Evolutionary conservation across 805 yeast genomes (phyloP).

Genomic region (Candida parachauliodes): DNA sequence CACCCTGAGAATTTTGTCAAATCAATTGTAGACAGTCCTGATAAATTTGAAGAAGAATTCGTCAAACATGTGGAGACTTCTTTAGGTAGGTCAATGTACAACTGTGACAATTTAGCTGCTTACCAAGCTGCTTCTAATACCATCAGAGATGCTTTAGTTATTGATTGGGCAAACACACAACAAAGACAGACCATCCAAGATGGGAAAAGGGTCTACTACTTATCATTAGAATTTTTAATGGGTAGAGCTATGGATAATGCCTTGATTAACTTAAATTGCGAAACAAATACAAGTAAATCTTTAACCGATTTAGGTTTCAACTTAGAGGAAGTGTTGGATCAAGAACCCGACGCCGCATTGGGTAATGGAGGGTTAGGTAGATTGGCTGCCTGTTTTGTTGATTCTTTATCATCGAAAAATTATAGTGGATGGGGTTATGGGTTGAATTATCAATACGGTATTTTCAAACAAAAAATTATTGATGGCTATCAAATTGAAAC

Average conservation of each 20-base stretch:
- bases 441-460: slow-evolving; percentile 88
- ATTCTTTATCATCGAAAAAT: slow-evolving; percentile 79
- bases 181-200: slow-evolving; percentile 81
- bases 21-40: slow-evolving; percentile 27
- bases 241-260: slow-evolving; percentile 96
- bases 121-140: slow-evolving; percentile 84
- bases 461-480: slow-evolving; percentile 82
- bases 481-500: slow-evolving; percentile 93
- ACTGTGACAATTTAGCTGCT: slow-evolving; percentile 89
- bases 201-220: slow-evolving; percentile 80
- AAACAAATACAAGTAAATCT: slow-evolving; percentile 48
- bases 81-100: slow-evolving; percentile 86
- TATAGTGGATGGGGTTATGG: slow-evolving; percentile 98
- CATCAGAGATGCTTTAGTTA: slow-evolving; percentile 71
- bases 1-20: slow-evolving; percentile 11
- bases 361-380: slow-evolving; percentile 97
- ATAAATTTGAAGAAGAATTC: slow-evolving; percentile 62
- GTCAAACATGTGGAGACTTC: slow-evolving; percentile 87
- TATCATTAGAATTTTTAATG: slow-evolving; percentile 87
- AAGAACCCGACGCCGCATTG: slow-evolving; percentile 91
- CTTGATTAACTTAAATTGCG: slow-evolving; percentile 70
- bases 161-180: slow-evolving; percentile 92
- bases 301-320: slow-evolving; percentile 76
- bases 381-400: slow-evolving; percentile 90
- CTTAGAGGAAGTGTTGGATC: slow-evolving; percentile 76